These are phyloP conservation scores for Prunus padus DNA, from an alignment of 306 rosid genomes.

Conservation along the genomic window DNA sequence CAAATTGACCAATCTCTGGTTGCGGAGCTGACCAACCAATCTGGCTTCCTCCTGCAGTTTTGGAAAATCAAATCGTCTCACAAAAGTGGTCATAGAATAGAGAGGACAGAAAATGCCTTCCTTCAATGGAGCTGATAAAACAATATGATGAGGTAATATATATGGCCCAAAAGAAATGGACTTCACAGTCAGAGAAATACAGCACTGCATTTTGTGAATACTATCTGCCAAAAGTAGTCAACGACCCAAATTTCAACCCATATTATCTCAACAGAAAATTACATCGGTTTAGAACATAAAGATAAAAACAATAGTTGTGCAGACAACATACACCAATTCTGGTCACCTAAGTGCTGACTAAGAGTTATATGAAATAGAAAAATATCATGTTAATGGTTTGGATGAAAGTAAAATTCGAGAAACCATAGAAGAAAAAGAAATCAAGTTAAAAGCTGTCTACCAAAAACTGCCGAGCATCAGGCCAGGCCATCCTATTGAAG, in stretches of 20 bases:
- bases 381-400: neutral
- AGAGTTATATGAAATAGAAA: neutral
- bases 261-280: neutral
- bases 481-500: constrained; percentile 83
- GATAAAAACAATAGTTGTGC: neutral
- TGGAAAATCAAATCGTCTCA: constrained; percentile 15
- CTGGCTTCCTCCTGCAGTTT: constrained; percentile 67
- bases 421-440: neutral
- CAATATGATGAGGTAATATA: neutral
- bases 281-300: neutral
- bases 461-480: constrained; percentile 74
- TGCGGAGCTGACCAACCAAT: constrained; percentile 81
- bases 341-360: neutral
- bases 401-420: neutral
- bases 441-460: constrained; percentile 27
- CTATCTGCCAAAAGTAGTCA: neutral
- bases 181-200: neutral
- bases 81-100: neutral
- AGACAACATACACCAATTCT: neutral
- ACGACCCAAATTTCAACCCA: neutral
- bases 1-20: constrained; percentile 65
- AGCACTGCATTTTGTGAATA: neutral
- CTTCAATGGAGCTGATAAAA: neutral
- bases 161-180: neutral
- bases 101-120: neutral